A percentile compares a stretch with the other conserved stretches of the same genome.
Evolutionary conservation across 2,329 filamentous ascomycete genomes (phyloP).

Genomic region (Chaetomium olivaceum): DNA sequence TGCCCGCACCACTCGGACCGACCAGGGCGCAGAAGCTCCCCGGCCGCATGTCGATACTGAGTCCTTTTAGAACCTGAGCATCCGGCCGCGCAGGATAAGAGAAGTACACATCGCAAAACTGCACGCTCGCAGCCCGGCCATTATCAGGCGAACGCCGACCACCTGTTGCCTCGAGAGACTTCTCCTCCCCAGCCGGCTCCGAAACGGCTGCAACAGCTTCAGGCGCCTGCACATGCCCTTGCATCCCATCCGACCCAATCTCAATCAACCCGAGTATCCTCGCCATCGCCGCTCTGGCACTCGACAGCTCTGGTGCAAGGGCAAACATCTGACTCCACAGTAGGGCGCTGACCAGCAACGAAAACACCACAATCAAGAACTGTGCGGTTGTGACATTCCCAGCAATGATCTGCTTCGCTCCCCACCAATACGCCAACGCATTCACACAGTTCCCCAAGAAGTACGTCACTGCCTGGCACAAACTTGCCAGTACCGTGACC

Average conservation of each 20-base stretch:
- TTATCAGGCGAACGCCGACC: not conserved
- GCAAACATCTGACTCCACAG: constrained; percentile 74
- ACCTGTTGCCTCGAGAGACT: not conserved
- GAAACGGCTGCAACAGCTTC: not conserved
- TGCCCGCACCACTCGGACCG: constrained; percentile 50
- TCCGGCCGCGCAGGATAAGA: constrained; percentile 61
- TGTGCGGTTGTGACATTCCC: constrained; percentile 64
- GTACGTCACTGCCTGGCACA: constrained; percentile 62
- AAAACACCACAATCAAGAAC: constrained; percentile 73
- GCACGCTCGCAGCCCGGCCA: constrained; percentile 14
- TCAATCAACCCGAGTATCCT: constrained; percentile 57
- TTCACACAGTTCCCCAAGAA: constrained; percentile 69
- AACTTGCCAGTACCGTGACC: constrained; percentile 53
- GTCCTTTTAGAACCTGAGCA: constrained; percentile 47
- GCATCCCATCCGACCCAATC: constrained; percentile 39
- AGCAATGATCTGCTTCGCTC: constrained; percentile 66
- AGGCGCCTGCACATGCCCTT: constrained; percentile 7
- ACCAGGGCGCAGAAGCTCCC: constrained; percentile 47
- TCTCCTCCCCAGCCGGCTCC: constrained; percentile 17
- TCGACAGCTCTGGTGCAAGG: constrained; percentile 70
- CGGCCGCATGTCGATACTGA: constrained; percentile 42
- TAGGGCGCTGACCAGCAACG: constrained; percentile 71
- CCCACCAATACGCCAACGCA: constrained; percentile 80
- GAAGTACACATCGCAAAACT: constrained; percentile 72
- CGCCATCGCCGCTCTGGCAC: constrained; percentile 63